Percentiles rank a stretch among this genome's conserved stretches.
Evolutionary conservation across 139 green algal species (phyloP).

Genomic region (Chlorella vulgaris): DNA sequence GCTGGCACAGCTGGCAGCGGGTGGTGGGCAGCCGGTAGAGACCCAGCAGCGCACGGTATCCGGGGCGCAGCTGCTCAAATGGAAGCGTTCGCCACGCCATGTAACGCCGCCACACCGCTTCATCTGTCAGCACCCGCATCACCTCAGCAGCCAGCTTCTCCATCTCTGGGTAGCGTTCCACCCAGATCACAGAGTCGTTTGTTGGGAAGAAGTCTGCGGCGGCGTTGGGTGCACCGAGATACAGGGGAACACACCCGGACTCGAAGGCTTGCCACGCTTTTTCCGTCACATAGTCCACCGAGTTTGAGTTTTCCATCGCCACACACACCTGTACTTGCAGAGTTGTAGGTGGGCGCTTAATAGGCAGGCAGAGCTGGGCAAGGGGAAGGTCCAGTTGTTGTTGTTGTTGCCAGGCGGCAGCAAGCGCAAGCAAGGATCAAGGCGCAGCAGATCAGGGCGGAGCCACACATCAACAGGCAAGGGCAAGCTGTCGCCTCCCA

Average conservation of each 20-base stretch:
- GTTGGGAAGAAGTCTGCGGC: neutral
- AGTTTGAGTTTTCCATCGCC: neutral
- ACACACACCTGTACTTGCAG: neutral
- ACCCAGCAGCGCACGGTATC: neutral
- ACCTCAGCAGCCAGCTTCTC: neutral
- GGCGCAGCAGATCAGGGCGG: too few species aligned
- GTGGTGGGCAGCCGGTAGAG: neutral
- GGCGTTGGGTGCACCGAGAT: slow-evolving; percentile 2
- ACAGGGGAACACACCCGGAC: neutral
- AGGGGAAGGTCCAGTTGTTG: too few species aligned
- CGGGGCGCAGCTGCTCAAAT: neutral
- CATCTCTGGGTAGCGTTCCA: neutral
- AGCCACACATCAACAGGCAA: too few species aligned
- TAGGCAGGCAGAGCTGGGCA: too few species aligned
- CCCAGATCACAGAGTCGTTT: neutral
- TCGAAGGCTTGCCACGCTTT: neutral
- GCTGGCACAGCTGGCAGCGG: slow-evolving; percentile 10
- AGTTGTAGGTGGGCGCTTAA: too few species aligned
- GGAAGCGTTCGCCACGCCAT: neutral
- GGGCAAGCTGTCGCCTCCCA: too few species aligned
- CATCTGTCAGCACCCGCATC: neutral
- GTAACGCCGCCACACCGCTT: neutral
- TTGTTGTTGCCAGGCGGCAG: too few species aligned
- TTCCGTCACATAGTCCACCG: neutral
- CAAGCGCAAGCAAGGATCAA: too few species aligned